Percentiles rank a stretch among this genome's conserved stretches.
Evolutionary conservation across 371 early-diverging fungal species (phyloP).

Genomic region (Amoeboaphelidium protococcarum): DNA sequence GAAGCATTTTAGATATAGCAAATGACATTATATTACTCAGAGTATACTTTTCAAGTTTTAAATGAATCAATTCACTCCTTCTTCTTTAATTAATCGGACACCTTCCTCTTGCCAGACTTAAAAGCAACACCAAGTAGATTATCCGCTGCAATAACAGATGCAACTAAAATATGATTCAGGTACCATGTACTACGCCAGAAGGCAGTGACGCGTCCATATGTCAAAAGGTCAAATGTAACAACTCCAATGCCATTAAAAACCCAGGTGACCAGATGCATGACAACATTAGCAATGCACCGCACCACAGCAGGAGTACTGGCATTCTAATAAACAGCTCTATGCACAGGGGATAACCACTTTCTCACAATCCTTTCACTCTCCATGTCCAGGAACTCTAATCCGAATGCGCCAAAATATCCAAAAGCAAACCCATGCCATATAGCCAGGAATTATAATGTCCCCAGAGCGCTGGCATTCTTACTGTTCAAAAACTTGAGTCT

Average conservation of each 20-base stretch:
- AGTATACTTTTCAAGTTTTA: too few relatives aligned
- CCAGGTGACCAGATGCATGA: not conserved
- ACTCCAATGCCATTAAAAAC: not conserved
- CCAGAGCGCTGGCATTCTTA: conserved; percentile 28
- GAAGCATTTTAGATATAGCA: too few relatives aligned
- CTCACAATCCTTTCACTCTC: conserved; percentile 13
- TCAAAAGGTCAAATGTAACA: not conserved
- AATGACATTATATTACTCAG: too few relatives aligned
- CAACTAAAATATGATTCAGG: not conserved
- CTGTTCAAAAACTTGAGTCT: conserved; percentile 31
- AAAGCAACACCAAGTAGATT: too few relatives aligned
- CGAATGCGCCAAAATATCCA: conserved; percentile 32
- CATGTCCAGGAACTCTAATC: conserved; percentile 29
- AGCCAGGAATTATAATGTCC: conserved; percentile 31
- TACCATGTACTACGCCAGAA: not conserved
- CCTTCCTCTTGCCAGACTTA: too few relatives aligned
- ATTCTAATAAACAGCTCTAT: not conserved
- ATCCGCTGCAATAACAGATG: too few relatives aligned
- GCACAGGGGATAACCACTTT: not conserved
- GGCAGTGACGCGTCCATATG: not conserved
- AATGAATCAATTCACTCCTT: too few relatives aligned
- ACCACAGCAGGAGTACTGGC: not conserved
- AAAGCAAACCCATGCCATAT: conserved; percentile 42
- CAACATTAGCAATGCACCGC: not conserved
- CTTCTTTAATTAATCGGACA: too few relatives aligned